These are phyloP conservation scores for Penicillium argentinense DNA, from an alignment of 495 filamentous ascomycete species.

Conservation along the genomic window DNA sequence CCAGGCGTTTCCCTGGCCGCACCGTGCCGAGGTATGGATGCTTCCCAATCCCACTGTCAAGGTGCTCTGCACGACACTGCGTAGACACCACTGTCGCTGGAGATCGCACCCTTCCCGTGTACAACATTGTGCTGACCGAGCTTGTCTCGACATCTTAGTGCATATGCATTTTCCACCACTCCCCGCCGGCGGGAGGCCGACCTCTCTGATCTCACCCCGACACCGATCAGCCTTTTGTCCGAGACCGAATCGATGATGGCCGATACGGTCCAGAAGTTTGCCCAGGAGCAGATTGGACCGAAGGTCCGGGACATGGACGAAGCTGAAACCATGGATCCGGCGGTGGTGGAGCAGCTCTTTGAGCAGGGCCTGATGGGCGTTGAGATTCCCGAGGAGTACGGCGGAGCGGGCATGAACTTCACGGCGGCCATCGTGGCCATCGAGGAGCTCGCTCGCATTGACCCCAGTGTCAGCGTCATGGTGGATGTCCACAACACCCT, in stretches of 20 bases:
- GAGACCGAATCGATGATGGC: constrained; percentile 88
- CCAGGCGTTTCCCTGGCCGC: constrained; percentile 42
- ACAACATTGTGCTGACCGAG: constrained; percentile 15
- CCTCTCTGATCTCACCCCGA: constrained; percentile 73
- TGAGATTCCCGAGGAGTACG: constrained; percentile 96
- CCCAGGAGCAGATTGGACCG: constrained; percentile 81
- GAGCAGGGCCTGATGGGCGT: constrained; percentile 98
- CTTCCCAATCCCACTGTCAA: not conserved
- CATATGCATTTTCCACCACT: constrained; percentile 72
- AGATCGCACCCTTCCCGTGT: no score
- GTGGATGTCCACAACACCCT: constrained; percentile 97
- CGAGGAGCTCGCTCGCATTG: constrained; percentile 91
- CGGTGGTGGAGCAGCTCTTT: constrained; percentile 87
- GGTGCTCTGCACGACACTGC: no score
- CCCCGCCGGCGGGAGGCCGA: constrained; percentile 57
- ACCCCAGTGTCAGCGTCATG: constrained; percentile 92
- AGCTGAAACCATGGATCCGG: constrained; percentile 87
- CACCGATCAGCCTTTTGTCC: constrained; percentile 89
- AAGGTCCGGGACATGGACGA: constrained; percentile 98
- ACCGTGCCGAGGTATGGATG: constrained; percentile 50
- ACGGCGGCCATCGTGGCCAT: constrained; percentile 94
- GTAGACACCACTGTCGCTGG: no score
- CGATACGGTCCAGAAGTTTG: constrained; percentile 88
- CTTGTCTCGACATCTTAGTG: constrained; percentile 35
- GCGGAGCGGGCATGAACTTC: constrained; percentile 98